Evolutionary conservation across 345 rosid species (phyloP).

Genomic region (Eucalyptus marginata): DNA sequence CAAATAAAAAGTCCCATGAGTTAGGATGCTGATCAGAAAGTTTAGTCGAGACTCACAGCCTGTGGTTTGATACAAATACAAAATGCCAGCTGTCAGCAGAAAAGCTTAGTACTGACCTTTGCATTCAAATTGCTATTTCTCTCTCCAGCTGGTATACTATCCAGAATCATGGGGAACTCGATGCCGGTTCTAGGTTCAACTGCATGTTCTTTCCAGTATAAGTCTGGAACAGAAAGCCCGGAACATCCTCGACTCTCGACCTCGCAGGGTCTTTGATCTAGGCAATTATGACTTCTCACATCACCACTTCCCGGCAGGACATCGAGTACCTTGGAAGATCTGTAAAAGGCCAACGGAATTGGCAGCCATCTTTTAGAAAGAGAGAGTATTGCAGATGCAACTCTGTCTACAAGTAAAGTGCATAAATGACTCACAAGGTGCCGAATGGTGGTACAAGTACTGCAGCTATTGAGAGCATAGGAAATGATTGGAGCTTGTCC

Average conservation of each 20-base stretch:
- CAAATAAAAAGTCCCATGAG: not conserved
- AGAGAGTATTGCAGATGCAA: not conserved
- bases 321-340: conserved; percentile 39
- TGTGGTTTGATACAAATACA: not conserved
- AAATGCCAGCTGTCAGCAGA: not conserved
- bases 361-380: not conserved
- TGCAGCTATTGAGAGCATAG: conserved; percentile 59
- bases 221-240: conserved; percentile 35
- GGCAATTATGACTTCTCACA: conserved; percentile 10
- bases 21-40: not conserved
- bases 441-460: conserved; percentile 48
- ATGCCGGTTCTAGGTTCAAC: conserved; percentile 80
- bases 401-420: not conserved
- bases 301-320: conserved; percentile 26
- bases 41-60: not conserved
- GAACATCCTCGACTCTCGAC: conserved; percentile 27
- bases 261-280: conserved; percentile 47
- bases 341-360: conserved; percentile 3
- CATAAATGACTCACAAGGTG: conserved; percentile 39
- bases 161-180: conserved; percentile 60
- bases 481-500: conserved; percentile 39
- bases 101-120: conserved; percentile 34
- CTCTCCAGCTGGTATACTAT: conserved; percentile 13
- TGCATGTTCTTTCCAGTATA: conserved; percentile 33
- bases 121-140: conserved; percentile 28